Conservation (phyloP, 352 stramenopile species). For the Phytopythium ostracodes region DNA sequence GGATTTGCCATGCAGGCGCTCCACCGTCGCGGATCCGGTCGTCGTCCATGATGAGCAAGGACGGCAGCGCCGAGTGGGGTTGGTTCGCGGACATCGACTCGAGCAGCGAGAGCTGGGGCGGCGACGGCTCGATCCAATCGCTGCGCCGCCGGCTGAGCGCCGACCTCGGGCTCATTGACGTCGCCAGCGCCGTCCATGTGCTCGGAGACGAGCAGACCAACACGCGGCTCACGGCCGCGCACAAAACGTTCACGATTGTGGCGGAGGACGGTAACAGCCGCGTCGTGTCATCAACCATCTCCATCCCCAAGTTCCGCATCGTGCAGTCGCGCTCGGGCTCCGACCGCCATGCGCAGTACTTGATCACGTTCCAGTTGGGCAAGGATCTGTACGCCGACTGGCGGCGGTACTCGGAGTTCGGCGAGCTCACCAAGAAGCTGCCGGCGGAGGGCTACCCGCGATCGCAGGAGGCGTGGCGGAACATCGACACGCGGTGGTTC, state of each 20-base stretch:
- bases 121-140: conserved; percentile 62
- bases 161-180: conserved; percentile 66
- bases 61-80: conserved; percentile 81
- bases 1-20: conserved; percentile 28
- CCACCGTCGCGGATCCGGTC: conserved; percentile 43
- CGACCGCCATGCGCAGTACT: conserved; percentile 84
- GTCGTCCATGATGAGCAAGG: conserved; percentile 68
- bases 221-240: conserved; percentile 74
- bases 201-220: conserved; percentile 83
- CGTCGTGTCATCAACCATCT: conserved; percentile 73
- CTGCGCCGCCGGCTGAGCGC: conserved; percentile 62
- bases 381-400: conserved; percentile 86
- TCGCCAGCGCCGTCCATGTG: conserved; percentile 58
- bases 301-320: conserved; percentile 88
- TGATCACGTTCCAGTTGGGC: conserved; percentile 84
- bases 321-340: conserved; percentile 76
- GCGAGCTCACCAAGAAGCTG: conserved; percentile 80
- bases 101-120: conserved; percentile 77
- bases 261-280: conserved; percentile 67
- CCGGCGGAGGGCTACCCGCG: conserved; percentile 48
- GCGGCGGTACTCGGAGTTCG: conserved; percentile 86
- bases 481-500: conserved; percentile 85
- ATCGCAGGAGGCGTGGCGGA: conserved; percentile 63
- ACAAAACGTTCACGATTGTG: conserved; percentile 83
- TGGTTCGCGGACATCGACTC: conserved; percentile 89